Evolutionary conservation across 345 rosid species (phyloP).

Genomic region (Sapria himalayana): DNA sequence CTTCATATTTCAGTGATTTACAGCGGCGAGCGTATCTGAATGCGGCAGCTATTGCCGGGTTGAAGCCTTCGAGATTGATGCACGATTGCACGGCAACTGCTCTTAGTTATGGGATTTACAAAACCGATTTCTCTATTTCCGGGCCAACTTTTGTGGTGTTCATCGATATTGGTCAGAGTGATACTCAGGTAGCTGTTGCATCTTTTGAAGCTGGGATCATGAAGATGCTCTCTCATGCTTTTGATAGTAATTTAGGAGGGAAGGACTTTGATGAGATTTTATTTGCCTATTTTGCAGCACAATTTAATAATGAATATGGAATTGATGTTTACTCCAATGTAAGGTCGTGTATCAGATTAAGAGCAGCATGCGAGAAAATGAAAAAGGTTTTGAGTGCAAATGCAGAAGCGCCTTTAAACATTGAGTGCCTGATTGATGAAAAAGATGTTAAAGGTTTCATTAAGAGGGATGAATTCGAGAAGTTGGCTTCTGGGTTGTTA

Average conservation of each 20-base stretch:
- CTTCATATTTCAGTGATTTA: conserved; percentile 38
- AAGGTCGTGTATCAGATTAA: conserved; percentile 27
- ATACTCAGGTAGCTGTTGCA: conserved; percentile 33
- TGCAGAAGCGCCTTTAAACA: conserved; percentile 34
- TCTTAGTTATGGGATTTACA: conserved; percentile 38
- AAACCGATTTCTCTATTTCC: conserved; percentile 22
- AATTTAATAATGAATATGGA: conserved; percentile 31
- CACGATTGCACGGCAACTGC: conserved; percentile 44
- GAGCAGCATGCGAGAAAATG: conserved; percentile 40
- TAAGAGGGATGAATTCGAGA: conserved; percentile 46
- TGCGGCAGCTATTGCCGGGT: conserved; percentile 34
- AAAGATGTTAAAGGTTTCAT: conserved; percentile 39
- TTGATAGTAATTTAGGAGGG: conserved; percentile 38
- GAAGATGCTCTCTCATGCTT: conserved; percentile 33
- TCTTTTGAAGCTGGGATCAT: conserved; percentile 30
- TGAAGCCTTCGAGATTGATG: conserved; percentile 36
- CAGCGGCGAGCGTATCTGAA: conserved; percentile 35
- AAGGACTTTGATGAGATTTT: conserved; percentile 38
- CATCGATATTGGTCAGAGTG: conserved; percentile 43
- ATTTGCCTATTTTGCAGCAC: conserved; percentile 30
- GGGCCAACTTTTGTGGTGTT: conserved; percentile 27
- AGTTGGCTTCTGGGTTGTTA: conserved; percentile 19
- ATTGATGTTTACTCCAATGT: conserved; percentile 33
- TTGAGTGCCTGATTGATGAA: conserved; percentile 54
- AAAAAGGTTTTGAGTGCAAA: conserved; percentile 46